These are phyloP conservation scores for Hysterangium stoloniferum DNA, from an alignment of 768 basidiomycete genomes.

Conservation along the genomic window DNA sequence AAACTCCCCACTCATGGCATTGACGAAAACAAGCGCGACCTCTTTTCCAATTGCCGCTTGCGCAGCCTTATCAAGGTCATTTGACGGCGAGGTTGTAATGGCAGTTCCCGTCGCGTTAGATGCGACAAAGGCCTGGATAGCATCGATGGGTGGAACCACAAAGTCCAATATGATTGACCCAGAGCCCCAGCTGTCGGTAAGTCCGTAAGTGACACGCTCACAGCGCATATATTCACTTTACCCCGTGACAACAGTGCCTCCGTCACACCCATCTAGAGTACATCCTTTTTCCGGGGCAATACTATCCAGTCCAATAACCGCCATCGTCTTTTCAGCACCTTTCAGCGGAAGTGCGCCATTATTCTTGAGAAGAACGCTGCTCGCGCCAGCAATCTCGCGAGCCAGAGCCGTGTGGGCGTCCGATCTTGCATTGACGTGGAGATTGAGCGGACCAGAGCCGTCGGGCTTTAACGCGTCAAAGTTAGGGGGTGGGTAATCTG, in stretches of 20 bases:
- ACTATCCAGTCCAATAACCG: slow-evolving; percentile 13
- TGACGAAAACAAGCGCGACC: slow-evolving; percentile 20
- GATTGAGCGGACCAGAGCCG: slow-evolving; percentile 8
- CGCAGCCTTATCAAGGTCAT: slow-evolving; percentile 11
- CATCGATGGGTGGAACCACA: slow-evolving; percentile 17
- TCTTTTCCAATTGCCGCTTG: slow-evolving; percentile 13
- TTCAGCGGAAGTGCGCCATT: slow-evolving; percentile 23
- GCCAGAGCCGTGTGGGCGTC: slow-evolving; percentile 23
- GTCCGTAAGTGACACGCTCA: not conserved
- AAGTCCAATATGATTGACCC: slow-evolving; percentile 17
- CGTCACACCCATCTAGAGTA: slow-evolving; percentile 14
- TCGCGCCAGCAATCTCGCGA: slow-evolving; percentile 29
- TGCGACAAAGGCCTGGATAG: slow-evolving; percentile 14
- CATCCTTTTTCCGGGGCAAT: slow-evolving; percentile 10
- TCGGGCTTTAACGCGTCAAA: slow-evolving; percentile 9
- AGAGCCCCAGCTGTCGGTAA: slow-evolving; percentile 17
- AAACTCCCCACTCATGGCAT: slow-evolving; percentile 13
- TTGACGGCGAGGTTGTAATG: slow-evolving; percentile 10
- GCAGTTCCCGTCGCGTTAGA: not conserved
- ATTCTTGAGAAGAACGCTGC: slow-evolving; percentile 31
- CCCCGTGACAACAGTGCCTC: slow-evolving; percentile 16
- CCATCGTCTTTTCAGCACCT: slow-evolving; percentile 6
- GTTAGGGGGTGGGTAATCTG: slow-evolving; percentile 30
- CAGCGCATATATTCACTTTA: not conserved
- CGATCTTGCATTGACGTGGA: slow-evolving; percentile 23